phyloP scores from a whole-genome alignment of 495 filamentous ascomycete species.

The Lasiosphaeria ovina region DNA sequence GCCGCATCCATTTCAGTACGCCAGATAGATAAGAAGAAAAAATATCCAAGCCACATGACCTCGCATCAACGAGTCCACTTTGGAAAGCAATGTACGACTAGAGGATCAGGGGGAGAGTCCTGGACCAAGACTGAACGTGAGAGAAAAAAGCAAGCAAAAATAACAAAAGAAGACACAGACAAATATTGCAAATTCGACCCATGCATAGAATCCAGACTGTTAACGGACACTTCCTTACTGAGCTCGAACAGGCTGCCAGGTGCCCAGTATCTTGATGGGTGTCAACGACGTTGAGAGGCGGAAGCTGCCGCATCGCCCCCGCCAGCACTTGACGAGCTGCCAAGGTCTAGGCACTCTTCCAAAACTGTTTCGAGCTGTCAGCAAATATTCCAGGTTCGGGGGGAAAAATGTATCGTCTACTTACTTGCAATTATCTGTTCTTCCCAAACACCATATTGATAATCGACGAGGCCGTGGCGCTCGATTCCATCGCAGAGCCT shows the following conservation, averaged over 20 bases:
- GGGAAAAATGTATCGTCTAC: constrained; percentile 30
- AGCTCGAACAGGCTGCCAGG: too few relatives aligned
- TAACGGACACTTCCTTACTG: too few relatives aligned
- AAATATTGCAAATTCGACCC: not conserved
- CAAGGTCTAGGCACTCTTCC: constrained; percentile 63
- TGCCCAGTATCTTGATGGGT: not conserved
- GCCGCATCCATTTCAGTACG: not conserved
- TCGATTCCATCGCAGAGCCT: constrained; percentile 83
- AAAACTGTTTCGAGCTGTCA: constrained; percentile 47
- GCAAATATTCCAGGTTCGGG: not conserved
- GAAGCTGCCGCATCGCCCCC: constrained; percentile 17
- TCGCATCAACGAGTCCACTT: not conserved
- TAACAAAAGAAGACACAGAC: not conserved
- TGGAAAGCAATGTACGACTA: not conserved
- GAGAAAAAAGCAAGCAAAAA: not conserved
- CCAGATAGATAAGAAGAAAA: not conserved
- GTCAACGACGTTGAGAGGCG: constrained; percentile 13
- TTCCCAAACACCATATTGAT: constrained; percentile 95
- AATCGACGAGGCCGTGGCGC: constrained; percentile 88
- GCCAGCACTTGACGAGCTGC: constrained; percentile 39
- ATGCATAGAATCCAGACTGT: too few relatives aligned
- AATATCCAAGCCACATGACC: not conserved
- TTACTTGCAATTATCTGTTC: constrained; percentile 83
- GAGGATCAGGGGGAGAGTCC: too few relatives aligned
- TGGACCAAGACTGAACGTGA: not conserved